Percentiles rank a stretch among this genome's conserved stretches.
phyloP scores from a whole-genome alignment of 208 protist species.

The Trypanosoma conorhini region DNA sequence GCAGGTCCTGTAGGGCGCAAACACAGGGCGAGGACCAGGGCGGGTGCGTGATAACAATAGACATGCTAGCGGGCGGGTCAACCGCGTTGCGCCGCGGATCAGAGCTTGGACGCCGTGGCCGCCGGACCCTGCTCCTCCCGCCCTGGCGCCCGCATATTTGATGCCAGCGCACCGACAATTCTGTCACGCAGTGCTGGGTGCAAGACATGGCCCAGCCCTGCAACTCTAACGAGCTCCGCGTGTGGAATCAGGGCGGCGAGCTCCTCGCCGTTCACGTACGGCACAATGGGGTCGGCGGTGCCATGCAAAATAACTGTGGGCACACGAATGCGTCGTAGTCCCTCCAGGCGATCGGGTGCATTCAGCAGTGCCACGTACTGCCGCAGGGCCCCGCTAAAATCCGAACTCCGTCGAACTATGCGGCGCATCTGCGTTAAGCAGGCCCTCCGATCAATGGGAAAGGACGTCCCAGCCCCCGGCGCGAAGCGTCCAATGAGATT shows the following conservation, averaged over 20 bases:
- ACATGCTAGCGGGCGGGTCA: background rate
- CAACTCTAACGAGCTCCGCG: slow-evolving; percentile 38
- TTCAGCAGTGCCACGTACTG: slow-evolving; percentile 66
- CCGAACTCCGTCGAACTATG: slow-evolving; percentile 45
- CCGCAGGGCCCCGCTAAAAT: slow-evolving; percentile 43
- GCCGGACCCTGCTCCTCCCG: background rate
- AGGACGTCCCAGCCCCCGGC: slow-evolving; percentile 19
- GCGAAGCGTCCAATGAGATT: slow-evolving; percentile 42
- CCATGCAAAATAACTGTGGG: slow-evolving; percentile 77
- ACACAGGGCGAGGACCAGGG: background rate
- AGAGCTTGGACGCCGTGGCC: background rate
- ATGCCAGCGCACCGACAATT: slow-evolving; percentile 13
- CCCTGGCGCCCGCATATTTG: slow-evolving; percentile 15
- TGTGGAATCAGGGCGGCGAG: slow-evolving; percentile 44
- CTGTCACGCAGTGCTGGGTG: slow-evolving; percentile 26
- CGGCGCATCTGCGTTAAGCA: slow-evolving; percentile 36
- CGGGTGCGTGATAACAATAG: background rate
- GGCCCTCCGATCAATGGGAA: slow-evolving; percentile 36
- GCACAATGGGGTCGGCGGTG: slow-evolving; percentile 54
- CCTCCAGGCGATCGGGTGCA: slow-evolving; percentile 32
- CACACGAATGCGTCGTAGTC: slow-evolving; percentile 38
- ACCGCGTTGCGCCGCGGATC: background rate
- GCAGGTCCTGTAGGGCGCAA: too few species aligned
- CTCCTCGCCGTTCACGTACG: slow-evolving; percentile 43
- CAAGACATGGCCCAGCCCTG: slow-evolving; percentile 70